Evolutionary conservation across 2,329 filamentous ascomycete species (phyloP), one percentile per base, ranked within the genome.

Genomic region (Dactylellina sp.): DNA sequence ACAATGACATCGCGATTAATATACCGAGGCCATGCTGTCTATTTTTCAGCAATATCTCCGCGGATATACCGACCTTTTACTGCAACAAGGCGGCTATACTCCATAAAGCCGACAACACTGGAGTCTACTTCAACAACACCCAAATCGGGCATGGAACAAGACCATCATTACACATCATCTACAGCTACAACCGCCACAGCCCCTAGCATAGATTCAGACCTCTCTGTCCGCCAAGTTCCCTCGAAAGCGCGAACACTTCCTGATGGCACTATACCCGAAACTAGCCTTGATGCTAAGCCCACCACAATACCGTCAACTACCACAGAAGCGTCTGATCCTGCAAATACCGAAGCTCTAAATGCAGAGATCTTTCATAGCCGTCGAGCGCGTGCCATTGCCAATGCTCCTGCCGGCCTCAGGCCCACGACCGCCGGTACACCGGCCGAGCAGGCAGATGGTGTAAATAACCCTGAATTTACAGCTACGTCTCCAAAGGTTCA

Each of bases 281-380:
- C 25, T 39, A 35, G 46, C 6, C 5, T 18, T 16, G 53, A 74
- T 75, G 32, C n/a, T 22, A 22, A 32, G 5, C 7, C 9, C 32
- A 37, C 16, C 20, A 76, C 40, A 28, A 70, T 25, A 46, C 77
- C 71, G 25, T 78, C 39, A n/a, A 61, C 32, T 35, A 76, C 35
- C 28, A 39, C 18, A 35, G 78, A 78, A 6, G 78, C 79, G 40
- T 78, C 77, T 2, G 75, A 78, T 44, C 71, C 76, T 32, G 64
- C 76, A 55, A 76, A n/a, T 68, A 75, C 18, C 2, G 85, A 87
- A 60, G 87, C 85, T 50, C 82, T 89, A 77, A 84, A 89, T 77
- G 84, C 85, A 3, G 85, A 87, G 76, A 80, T 90, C 0, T 90
- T 90, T 78, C 85, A 86, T 64, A 89, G 86, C 62, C 85, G 84